A percentile compares a stretch with the other conserved stretches of the same genome.
These are phyloP conservation scores for Gillenia trifoliata DNA, from an alignment of 306 rosid species.

Conservation along the genomic window DNA sequence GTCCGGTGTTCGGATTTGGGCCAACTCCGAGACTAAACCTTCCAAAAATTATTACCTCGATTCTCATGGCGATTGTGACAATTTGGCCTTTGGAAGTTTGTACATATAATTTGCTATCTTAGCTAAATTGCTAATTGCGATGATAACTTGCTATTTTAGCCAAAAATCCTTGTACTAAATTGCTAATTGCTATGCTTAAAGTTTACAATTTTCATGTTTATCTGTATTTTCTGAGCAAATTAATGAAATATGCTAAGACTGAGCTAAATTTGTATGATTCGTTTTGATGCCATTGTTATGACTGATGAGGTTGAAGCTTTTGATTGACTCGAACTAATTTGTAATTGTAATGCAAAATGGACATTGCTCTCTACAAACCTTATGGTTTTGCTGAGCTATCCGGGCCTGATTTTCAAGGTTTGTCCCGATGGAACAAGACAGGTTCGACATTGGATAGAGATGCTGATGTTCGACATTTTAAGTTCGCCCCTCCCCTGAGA, in stretches of 20 bases:
- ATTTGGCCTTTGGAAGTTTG: slow-evolving; percentile 64
- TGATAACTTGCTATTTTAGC: neutral
- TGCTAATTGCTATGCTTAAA: neutral
- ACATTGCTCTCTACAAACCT: too few relatives aligned
- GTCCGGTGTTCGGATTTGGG: slow-evolving; percentile 75
- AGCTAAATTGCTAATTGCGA: neutral
- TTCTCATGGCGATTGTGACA: slow-evolving; percentile 71
- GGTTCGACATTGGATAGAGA: too few relatives aligned
- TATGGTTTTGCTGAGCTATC: too few relatives aligned
- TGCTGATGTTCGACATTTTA: too few relatives aligned
- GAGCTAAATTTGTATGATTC: neutral
- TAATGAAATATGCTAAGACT: neutral
- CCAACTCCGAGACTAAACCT: slow-evolving; percentile 43
- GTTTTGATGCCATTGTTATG: too few relatives aligned
- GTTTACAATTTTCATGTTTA: neutral
- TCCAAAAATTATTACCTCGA: slow-evolving; percentile 73
- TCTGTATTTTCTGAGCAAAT: neutral
- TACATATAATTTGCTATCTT: slow-evolving; percentile 45
- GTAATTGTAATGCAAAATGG: too few relatives aligned
- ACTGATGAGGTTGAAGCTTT: too few relatives aligned
- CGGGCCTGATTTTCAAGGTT: too few relatives aligned
- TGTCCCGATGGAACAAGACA: too few relatives aligned
- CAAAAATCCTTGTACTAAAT: neutral
- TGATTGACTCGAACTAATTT: too few relatives aligned
- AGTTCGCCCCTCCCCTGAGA: too few relatives aligned